phyloP scores from a whole-genome alignment of 2,329 filamentous ascomycete species.

The Arachnomyces sp. region DNA sequence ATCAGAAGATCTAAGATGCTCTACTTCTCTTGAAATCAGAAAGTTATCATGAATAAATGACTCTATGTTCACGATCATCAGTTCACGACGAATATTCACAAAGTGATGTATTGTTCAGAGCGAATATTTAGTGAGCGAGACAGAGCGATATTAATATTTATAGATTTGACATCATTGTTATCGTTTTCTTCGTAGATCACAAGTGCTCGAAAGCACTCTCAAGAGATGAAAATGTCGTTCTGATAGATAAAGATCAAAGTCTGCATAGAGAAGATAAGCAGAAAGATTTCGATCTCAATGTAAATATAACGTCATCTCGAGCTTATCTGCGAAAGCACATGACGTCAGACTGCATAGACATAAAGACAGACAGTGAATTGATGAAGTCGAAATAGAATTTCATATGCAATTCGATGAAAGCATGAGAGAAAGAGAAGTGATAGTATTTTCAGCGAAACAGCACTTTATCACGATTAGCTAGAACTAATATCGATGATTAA shows the following conservation, averaged over 20 bases:
- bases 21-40: constrained; percentile 18
- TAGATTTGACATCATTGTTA: constrained; percentile 8
- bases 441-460: constrained; percentile 12
- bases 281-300: constrained; percentile 13
- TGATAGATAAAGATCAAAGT: constrained; percentile 14
- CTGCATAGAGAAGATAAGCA: constrained; percentile 14
- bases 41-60: constrained; percentile 20
- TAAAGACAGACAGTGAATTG: constrained; percentile 13
- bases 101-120: constrained; percentile 22
- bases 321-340: constrained; percentile 10
- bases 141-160: constrained; percentile 15
- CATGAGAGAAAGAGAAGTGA: constrained; percentile 14
- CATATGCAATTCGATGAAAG: constrained; percentile 16
- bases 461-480: constrained; percentile 10
- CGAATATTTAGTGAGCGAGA: constrained; percentile 15
- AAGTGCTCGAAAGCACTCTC: constrained; percentile 13
- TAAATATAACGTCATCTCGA: constrained; percentile 15
- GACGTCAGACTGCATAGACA: constrained; percentile 17
- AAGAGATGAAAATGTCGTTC: constrained; percentile 17
- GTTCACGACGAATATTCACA: constrained; percentile 21
- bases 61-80: constrained; percentile 18
- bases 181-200: constrained; percentile 11
- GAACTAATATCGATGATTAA: too few relatives aligned
- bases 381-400: constrained; percentile 20
- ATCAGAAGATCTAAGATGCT: constrained; percentile 26